These are phyloP conservation scores for Populus hybrid DNA, from an alignment of 441 rosid species.

Conservation along the genomic window DNA sequence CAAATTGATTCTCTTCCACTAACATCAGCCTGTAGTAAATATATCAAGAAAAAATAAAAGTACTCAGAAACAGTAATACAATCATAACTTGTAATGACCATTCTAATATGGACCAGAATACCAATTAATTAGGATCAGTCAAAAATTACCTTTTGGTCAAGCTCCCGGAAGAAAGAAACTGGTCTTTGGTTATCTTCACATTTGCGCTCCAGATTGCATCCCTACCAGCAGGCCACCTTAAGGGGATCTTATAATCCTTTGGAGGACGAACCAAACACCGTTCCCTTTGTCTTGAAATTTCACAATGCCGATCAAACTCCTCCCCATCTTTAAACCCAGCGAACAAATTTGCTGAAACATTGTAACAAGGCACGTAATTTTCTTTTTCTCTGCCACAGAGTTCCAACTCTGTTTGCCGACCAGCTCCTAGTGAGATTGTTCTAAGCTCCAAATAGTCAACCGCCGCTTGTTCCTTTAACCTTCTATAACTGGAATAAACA, in stretches of 20 bases:
- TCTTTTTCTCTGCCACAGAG: constrained; percentile 90
- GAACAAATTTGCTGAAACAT: constrained; percentile 64
- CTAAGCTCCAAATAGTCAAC: constrained; percentile 77
- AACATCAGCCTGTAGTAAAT: constrained; percentile 66
- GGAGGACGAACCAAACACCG: constrained; percentile 87
- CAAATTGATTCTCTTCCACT: constrained; percentile 95
- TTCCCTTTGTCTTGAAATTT: constrained; percentile 43
- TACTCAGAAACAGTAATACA: not conserved
- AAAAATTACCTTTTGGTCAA: constrained; percentile 72
- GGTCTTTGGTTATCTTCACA: constrained; percentile 91
- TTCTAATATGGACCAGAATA: constrained; percentile 7
- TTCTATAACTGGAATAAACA: constrained; percentile 67
- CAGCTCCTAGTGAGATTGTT: constrained; percentile 56
- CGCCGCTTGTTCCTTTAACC: constrained; percentile 87
- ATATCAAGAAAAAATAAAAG: not conserved
- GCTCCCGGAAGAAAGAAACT: constrained; percentile 96
- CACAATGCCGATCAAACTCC: constrained; percentile 90
- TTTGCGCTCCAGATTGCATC: constrained; percentile 97
- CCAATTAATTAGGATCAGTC: not conserved
- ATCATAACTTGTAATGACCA: not conserved
- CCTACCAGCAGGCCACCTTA: constrained; percentile 90
- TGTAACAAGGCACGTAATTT: constrained; percentile 87
- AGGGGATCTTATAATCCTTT: constrained; percentile 87
- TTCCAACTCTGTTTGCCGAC: constrained; percentile 48
- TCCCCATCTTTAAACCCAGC: constrained; percentile 80